Percentiles rank a stretch among this genome's conserved stretches.
These are phyloP conservation scores for Suhomyces bokatorum DNA, from an alignment of 1,139 yeast species.

Conservation along the genomic window DNA sequence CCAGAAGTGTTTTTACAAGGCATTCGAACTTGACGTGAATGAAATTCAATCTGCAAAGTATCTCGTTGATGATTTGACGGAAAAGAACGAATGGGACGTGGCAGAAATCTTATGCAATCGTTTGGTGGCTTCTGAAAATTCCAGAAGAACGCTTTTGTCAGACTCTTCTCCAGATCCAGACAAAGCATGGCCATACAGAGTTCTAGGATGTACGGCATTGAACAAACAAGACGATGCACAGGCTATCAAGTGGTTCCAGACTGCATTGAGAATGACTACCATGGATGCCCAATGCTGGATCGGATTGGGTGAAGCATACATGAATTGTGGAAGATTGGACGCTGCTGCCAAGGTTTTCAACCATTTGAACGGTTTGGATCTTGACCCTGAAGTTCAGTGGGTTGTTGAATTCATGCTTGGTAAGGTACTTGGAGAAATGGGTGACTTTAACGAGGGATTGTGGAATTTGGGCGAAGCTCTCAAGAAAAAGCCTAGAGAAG, in stretches of 20 bases:
- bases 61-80: conserved; percentile 68
- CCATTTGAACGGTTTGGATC: conserved; percentile 56
- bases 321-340: conserved; percentile 78
- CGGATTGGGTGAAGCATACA: conserved; percentile 92
- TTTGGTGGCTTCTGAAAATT: conserved; percentile 61
- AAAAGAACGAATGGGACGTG: conserved; percentile 74
- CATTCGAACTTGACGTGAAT: conserved; percentile 81
- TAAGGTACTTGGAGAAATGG: conserved; percentile 49
- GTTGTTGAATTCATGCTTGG: conserved; percentile 70
- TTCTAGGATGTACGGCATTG: conserved; percentile 75
- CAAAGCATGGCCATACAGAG: conserved; percentile 81
- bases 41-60: conserved; percentile 75
- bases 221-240: conserved; percentile 72
- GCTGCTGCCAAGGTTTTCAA: conserved; percentile 84
- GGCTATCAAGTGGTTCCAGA: conserved; percentile 88
- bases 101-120: conserved; percentile 74
- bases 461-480: conserved; percentile 40
- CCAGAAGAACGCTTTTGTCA: conserved; percentile 50
- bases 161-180: conserved; percentile 33
- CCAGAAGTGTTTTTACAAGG: conserved; percentile 83
- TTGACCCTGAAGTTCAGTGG: conserved; percentile 35
- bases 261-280: conserved; percentile 69
- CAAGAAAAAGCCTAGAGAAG: conserved; percentile 47
- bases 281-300: conserved; percentile 82
- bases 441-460: conserved; percentile 40